Percentiles rank a stretch among this genome's conserved stretches.
Evolutionary conservation across 345 rosid species (phyloP).

Genomic region (Carallia pectinifolia): DNA sequence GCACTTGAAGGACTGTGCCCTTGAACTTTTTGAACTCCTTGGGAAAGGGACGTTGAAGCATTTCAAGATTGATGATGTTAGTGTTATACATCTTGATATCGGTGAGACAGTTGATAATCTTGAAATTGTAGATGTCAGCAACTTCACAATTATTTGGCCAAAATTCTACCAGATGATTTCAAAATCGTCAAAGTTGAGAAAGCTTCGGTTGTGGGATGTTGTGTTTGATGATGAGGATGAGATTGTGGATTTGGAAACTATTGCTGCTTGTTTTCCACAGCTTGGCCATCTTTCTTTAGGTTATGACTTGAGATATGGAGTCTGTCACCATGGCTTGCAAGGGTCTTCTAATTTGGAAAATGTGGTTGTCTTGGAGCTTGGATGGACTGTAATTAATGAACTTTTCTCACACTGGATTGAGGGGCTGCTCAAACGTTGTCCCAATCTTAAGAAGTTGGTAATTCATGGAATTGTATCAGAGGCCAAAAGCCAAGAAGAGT

Average conservation of each 20-base stretch:
- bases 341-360: conserved; percentile 53
- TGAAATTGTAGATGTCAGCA: conserved; percentile 64
- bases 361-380: conserved; percentile 66
- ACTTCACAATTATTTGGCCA: conserved; percentile 68
- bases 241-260: conserved; percentile 59
- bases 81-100: conserved; percentile 67
- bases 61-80: conserved; percentile 70
- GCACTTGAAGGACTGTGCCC: conserved; percentile 70
- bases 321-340: conserved; percentile 53
- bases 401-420: conserved; percentile 62
- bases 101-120: conserved; percentile 62
- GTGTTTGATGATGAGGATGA: conserved; percentile 48
- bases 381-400: conserved; percentile 62
- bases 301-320: conserved; percentile 58
- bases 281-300: conserved; percentile 66
- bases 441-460: conserved; percentile 57
- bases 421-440: conserved; percentile 63
- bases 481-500: conserved; percentile 56
- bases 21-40: conserved; percentile 67
- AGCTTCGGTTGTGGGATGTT: conserved; percentile 79
- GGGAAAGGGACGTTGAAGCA: conserved; percentile 75
- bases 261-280: conserved; percentile 61
- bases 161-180: conserved; percentile 77
- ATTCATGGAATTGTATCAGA: conserved; percentile 67
- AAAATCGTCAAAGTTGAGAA: conserved; percentile 59